Percentiles rank a stretch among this genome's conserved stretches.
These are phyloP conservation scores for Tuber aestivum DNA, from an alignment of 495 filamentous ascomycete genomes.

Conservation along the genomic window DNA sequence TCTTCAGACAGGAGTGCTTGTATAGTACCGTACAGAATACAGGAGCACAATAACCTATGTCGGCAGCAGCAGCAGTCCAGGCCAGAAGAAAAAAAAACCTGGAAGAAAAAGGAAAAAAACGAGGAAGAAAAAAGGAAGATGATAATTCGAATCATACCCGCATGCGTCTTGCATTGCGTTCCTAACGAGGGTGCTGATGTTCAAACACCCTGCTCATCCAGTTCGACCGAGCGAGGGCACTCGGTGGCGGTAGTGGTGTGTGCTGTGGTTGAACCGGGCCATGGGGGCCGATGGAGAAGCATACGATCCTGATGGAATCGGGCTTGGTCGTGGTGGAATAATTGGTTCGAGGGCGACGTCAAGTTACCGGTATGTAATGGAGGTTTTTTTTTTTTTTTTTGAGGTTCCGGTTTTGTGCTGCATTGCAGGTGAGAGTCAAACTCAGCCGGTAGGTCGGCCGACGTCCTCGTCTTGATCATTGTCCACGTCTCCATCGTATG, in stretches of 20 bases:
- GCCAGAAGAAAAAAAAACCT: background rate
- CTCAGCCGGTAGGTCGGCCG: background rate
- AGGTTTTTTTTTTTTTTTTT: background rate
- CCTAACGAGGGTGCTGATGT: background rate
- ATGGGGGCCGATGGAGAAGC: background rate
- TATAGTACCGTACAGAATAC: background rate
- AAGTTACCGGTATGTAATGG: background rate
- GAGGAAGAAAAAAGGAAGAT: no score
- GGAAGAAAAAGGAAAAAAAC: background rate
- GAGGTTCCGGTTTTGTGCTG: slow-evolving; percentile 3
- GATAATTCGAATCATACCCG: background rate
- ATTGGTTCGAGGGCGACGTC: slow-evolving; percentile 2
- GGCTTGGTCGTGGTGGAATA: slow-evolving; percentile 6
- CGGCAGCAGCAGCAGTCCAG: background rate
- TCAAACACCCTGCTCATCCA: background rate
- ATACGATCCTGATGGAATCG: slow-evolving; percentile 1
- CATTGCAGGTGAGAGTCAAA: background rate
- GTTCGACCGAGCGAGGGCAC: no score
- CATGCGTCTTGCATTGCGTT: slow-evolving; percentile 6
- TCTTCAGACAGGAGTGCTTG: background rate
- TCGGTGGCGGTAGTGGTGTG: background rate
- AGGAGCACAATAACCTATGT: background rate
- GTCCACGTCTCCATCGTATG: background rate
- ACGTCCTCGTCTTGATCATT: background rate
- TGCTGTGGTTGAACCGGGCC: background rate